These are phyloP conservation scores for Termitomyces sp. DNA, from an alignment of 768 basidiomycete genomes.

Conservation along the genomic window DNA sequence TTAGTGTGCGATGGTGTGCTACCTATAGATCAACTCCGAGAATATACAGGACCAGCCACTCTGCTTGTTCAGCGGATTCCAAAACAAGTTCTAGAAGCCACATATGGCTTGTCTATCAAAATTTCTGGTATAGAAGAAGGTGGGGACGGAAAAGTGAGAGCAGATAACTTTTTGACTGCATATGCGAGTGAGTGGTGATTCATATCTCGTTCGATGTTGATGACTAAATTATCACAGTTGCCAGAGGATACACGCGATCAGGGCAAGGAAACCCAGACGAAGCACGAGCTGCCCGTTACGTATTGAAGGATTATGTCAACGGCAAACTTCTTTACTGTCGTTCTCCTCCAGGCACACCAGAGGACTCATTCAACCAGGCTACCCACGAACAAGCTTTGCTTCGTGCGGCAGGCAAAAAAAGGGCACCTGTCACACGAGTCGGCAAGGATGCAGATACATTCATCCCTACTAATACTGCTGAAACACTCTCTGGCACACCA, in stretches of 20 bases:
- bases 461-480: conserved; percentile 42
- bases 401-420: conserved; percentile 75
- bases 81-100: conserved; percentile 80
- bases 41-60: conserved; percentile 82
- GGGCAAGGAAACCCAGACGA: conserved; percentile 98
- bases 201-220: conserved; percentile 5
- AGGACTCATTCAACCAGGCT: conserved; percentile 71
- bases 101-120: conserved; percentile 82
- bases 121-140: conserved; percentile 72
- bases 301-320: conserved; percentile 97
- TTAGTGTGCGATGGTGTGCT: conserved; percentile 95
- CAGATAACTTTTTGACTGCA: conserved; percentile 79
- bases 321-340: conserved; percentile 91
- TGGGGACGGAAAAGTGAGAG: conserved; percentile 70
- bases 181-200: conserved; percentile 79
- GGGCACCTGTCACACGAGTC: conserved; percentile 85
- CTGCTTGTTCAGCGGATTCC: conserved; percentile 81
- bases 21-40: conserved; percentile 96
- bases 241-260: conserved; percentile 86
- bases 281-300: conserved; percentile 85
- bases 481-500: conserved; percentile 21
- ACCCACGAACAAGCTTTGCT: conserved; percentile 61
- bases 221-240: conserved; percentile 56
- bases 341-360: conserved; percentile 71
- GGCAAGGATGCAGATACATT: conserved; percentile 83